phyloP scores from a whole-genome alignment of 306 rosid genomes.

The Senna siamea region DNA sequence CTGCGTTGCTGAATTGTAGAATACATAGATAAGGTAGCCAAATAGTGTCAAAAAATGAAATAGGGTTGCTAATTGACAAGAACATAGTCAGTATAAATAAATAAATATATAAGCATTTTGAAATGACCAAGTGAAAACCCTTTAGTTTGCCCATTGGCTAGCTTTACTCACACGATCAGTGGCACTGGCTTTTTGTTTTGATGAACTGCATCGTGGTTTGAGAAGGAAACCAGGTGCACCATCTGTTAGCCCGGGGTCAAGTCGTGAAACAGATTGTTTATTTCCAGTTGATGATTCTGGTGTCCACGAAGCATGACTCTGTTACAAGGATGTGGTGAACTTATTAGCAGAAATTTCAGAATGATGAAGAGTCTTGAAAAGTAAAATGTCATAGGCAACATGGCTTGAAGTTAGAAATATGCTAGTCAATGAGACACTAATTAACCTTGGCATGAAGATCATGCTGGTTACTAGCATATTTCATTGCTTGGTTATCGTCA shows the following conservation, averaged over 20 bases:
- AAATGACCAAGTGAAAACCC: conserved; percentile 8
- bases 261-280: conserved; percentile 37
- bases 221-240: conserved; percentile 48
- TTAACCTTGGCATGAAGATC: conserved; percentile 47
- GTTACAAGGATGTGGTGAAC: conserved; percentile 36
- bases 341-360: conserved; percentile 27
- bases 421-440: conserved; percentile 5
- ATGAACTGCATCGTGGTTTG: conserved; percentile 40
- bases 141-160: neutral
- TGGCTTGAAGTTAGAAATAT: conserved; percentile 8
- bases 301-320: conserved; percentile 54
- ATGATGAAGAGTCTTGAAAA: neutral
- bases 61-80: conserved; percentile 16
- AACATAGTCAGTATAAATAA: neutral
- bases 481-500: conserved; percentile 44
- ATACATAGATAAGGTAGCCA: conserved; percentile 17
- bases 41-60: conserved; percentile 19
- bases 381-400: neutral
- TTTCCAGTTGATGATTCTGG: conserved; percentile 44
- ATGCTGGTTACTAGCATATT: conserved; percentile 39
- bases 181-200: conserved; percentile 43
- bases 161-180: conserved; percentile 75
- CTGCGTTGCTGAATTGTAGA: conserved; percentile 65
- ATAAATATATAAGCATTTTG: conserved; percentile 21
- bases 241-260: conserved; percentile 44